phyloP scores from a whole-genome alignment of 2,329 filamentous ascomycete species.

The Aspergillus spinulosporus region DNA sequence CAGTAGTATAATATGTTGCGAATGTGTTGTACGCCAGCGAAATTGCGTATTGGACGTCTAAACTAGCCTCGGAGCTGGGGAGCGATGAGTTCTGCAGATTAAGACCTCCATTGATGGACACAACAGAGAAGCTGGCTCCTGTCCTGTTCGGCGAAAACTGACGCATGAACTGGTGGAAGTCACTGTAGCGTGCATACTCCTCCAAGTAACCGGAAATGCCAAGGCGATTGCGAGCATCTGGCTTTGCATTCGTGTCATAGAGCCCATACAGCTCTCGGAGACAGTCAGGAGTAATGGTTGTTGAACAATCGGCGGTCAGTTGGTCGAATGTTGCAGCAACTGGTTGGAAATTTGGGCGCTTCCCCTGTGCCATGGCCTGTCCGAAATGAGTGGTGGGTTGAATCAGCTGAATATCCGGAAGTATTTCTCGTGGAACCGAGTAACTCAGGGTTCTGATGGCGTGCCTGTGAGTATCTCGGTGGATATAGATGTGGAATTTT shows the following conservation, averaged over 20 bases:
- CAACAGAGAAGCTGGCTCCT: slow-evolving; percentile 57
- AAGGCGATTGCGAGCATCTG: slow-evolving; percentile 41
- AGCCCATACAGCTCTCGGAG: slow-evolving; percentile 54
- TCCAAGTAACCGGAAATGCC: slow-evolving; percentile 53
- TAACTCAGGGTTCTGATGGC: slow-evolving; percentile 61
- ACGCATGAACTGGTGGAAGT: slow-evolving; percentile 59
- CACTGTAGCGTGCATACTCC: slow-evolving; percentile 53
- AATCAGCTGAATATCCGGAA: slow-evolving; percentile 60
- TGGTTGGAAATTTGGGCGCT: slow-evolving; percentile 30
- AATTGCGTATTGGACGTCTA: slow-evolving; percentile 64
- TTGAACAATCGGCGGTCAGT: slow-evolving; percentile 38
- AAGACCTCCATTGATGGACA: slow-evolving; percentile 58
- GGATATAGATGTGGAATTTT: slow-evolving; percentile 58
- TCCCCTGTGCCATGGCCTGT: slow-evolving; percentile 47
- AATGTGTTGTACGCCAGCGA: slow-evolving; percentile 57
- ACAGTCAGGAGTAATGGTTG: slow-evolving; percentile 50
- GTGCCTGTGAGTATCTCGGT: slow-evolving; percentile 42
- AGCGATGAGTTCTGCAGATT: slow-evolving; percentile 48
- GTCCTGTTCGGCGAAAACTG: slow-evolving; percentile 55
- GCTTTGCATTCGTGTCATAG: slow-evolving; percentile 29
- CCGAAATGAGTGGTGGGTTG: slow-evolving; percentile 67
- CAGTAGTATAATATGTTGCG: slow-evolving; percentile 61
- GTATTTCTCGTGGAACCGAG: slow-evolving; percentile 60
- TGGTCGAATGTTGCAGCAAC: slow-evolving; percentile 20
- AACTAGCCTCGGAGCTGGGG: slow-evolving; percentile 59